A percentile compares a stretch with the other conserved stretches of the same genome.
phyloP scores from a whole-genome alignment of 176 grass and related monocot species.

The Raddia distichophylla region DNA sequence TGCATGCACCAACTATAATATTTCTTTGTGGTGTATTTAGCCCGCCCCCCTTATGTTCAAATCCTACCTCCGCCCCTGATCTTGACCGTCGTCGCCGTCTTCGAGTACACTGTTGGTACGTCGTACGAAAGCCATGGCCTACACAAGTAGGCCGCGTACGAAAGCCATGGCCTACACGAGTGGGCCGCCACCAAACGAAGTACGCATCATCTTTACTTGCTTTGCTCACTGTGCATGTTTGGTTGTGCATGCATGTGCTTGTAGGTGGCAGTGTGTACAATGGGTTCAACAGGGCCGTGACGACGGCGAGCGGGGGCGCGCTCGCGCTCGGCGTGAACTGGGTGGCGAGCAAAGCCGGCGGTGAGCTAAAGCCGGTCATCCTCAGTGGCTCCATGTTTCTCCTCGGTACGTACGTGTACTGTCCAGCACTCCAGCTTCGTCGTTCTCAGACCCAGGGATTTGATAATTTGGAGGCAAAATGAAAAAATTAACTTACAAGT shows the following conservation, averaged over 20 bases:
- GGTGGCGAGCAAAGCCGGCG: conserved; percentile 68
- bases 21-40: too few relatives aligned
- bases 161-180: not conserved
- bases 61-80: too few relatives aligned
- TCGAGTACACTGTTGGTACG: conserved; percentile 84
- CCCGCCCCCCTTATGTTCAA: too few relatives aligned
- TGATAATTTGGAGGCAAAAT: too few relatives aligned
- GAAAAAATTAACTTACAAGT: not conserved
- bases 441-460: too few relatives aligned
- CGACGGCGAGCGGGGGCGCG: conserved; percentile 65
- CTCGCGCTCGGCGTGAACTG: conserved; percentile 79
- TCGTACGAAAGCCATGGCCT: not conserved
- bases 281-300: conserved; percentile 75
- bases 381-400: conserved; percentile 68
- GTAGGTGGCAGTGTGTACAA: conserved; percentile 90
- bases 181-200: too few relatives aligned
- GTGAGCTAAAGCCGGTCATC: conserved; percentile 68
- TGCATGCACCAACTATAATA: too few relatives aligned
- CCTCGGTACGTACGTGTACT: conserved; percentile 52
- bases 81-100: conserved; percentile 71
- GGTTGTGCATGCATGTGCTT: not conserved
- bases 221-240: not conserved
- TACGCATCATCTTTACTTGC: not conserved
- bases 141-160: too few relatives aligned
- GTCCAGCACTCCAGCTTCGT: not conserved